phyloP scores from a whole-genome alignment of 1,284 basidiomycete species.

The Puccinia hordei region DNA sequence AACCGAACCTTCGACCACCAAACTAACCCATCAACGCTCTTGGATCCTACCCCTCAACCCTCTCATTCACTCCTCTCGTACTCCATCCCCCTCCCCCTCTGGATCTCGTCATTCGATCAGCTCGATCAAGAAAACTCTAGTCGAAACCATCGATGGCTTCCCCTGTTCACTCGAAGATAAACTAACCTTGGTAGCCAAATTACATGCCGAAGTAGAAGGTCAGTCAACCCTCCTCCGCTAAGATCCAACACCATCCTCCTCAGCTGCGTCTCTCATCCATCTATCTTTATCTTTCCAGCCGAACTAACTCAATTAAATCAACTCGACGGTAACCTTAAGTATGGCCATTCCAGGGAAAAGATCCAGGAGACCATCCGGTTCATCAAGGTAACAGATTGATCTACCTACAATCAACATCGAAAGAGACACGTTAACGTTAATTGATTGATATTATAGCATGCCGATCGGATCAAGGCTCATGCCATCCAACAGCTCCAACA shows the following conservation, averaged over 20 bases:
- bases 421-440: too few species aligned
- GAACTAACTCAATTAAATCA: not conserved
- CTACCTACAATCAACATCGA: too few species aligned
- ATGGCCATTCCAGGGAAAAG: not conserved
- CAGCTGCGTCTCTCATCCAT: not conserved
- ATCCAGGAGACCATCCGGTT: slow-evolving; percentile 4
- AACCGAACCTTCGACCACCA: not conserved
- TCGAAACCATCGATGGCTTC: slow-evolving; percentile 9
- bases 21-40: not conserved
- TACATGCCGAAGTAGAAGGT: slow-evolving; percentile 40
- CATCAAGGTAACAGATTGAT: slow-evolving; percentile 17
- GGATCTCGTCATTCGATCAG: not conserved
- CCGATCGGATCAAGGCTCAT: slow-evolving; percentile 16
- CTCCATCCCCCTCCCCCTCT: not conserved
- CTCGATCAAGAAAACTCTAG: slow-evolving; percentile 10
- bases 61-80: not conserved
- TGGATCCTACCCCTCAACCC: not conserved
- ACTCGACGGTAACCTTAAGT: not conserved
- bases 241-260: not conserved
- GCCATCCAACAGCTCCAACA: slow-evolving; percentile 15
- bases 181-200: slow-evolving; percentile 16
- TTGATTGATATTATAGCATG: not conserved
- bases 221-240: not conserved
- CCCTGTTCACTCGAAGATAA: slow-evolving; percentile 15
- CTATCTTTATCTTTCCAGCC: not conserved